Conservation (phyloP, 2,329 filamentous ascomycete genomes). For the Xenosphaeropsis pyriputrescens region DNA sequence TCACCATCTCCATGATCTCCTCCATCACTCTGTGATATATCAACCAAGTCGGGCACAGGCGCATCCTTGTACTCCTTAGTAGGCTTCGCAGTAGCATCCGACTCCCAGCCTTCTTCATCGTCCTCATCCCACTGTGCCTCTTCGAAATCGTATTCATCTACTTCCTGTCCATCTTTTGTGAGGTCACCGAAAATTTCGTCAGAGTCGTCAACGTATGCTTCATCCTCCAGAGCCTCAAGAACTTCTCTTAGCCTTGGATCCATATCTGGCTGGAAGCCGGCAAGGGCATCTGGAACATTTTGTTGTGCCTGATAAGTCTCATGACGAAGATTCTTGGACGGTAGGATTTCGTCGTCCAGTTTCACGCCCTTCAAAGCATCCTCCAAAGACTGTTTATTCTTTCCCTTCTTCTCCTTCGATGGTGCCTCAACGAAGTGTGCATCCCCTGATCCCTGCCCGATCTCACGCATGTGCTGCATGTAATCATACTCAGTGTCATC, state of each 20-base stretch:
- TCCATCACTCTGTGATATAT: constrained; percentile 26
- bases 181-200: constrained; percentile 71
- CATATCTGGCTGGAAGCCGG: constrained; percentile 96
- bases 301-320: constrained; percentile 86
- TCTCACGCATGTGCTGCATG: constrained; percentile 94
- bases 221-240: constrained; percentile 85
- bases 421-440: constrained; percentile 73
- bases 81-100: constrained; percentile 77
- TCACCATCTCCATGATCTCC: constrained; percentile 56
- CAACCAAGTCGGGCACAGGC: constrained; percentile 23
- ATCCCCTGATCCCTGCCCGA: constrained; percentile 56
- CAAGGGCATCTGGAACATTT: constrained; percentile 77
- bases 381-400: constrained; percentile 65
- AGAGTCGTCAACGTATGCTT: constrained; percentile 78
- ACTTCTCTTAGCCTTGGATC: constrained; percentile 84
- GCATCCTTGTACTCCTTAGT: constrained; percentile 33
- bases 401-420: constrained; percentile 46
- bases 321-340: constrained; percentile 64
- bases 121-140: constrained; percentile 41
- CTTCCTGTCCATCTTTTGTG: constrained; percentile 53
- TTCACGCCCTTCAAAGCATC: constrained; percentile 59
- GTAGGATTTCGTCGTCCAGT: constrained; percentile 60
- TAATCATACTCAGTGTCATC: constrained; percentile 97
- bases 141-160: constrained; percentile 72
- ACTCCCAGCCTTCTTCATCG: constrained; percentile 87